Evolutionary conservation across 2,329 filamentous ascomycete genomes (phyloP).

Genomic region (Chaetomiaceae sp.): DNA sequence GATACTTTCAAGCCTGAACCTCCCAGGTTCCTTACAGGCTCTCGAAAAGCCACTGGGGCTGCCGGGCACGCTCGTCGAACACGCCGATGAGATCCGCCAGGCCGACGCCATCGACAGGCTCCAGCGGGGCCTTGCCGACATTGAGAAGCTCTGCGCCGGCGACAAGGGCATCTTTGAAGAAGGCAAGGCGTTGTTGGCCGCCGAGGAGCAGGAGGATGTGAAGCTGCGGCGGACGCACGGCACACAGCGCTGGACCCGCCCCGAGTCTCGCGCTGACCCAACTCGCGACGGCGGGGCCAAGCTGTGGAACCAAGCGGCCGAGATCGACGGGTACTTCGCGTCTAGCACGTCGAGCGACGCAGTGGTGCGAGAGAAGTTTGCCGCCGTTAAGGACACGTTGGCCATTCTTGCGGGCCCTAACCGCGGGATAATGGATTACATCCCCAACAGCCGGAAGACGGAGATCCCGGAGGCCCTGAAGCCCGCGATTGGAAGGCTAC

Average conservation of each 20-base stretch:
- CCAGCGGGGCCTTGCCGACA: conserved; percentile 77
- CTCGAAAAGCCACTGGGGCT: conserved; percentile 90
- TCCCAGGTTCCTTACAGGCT: conserved; percentile 89
- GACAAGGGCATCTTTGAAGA: conserved; percentile 78
- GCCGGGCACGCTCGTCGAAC: conserved; percentile 77
- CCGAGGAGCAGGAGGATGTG: conserved; percentile 81
- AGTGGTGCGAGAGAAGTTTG: conserved; percentile 71
- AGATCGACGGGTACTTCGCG: conserved; percentile 84
- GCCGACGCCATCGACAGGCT: conserved; percentile 78
- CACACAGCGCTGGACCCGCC: conserved; percentile 77
- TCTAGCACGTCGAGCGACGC: conserved; percentile 52
- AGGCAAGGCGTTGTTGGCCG: conserved; percentile 69
- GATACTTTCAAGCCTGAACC: conserved; percentile 72
- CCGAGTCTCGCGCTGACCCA: conserved; percentile 63
- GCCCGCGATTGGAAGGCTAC: conserved; percentile 68
- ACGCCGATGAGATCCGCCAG: conserved; percentile 90
- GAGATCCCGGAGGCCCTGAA: conserved; percentile 78
- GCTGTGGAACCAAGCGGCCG: conserved; percentile 67
- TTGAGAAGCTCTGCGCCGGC: conserved; percentile 78
- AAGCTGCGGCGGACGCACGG: conserved; percentile 72
- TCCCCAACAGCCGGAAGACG: conserved; percentile 76
- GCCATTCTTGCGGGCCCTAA: conserved; percentile 73
- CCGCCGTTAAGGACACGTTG: conserved; percentile 68
- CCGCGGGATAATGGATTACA: conserved; percentile 76
- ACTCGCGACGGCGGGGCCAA: conserved; percentile 47